These are phyloP conservation scores for Coemansia sp. DNA, from an alignment of 192 early-diverging fungal genomes.

Conservation along the genomic window DNA sequence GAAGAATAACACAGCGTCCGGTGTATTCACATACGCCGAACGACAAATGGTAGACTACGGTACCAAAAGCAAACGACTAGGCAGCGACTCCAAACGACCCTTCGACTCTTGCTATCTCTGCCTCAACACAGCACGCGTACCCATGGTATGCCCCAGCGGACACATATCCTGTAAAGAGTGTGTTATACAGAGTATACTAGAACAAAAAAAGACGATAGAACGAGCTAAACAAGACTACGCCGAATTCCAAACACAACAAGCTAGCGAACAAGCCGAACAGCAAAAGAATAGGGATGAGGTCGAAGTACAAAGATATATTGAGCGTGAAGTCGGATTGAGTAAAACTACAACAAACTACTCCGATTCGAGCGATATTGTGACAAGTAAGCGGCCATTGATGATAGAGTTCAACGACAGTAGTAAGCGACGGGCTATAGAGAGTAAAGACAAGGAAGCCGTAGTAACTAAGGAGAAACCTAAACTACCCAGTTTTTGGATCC, in stretches of 20 bases:
- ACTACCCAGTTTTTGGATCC: constrained; percentile 36
- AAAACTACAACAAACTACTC: background rate
- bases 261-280: constrained; percentile 13
- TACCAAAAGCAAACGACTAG: constrained; percentile 79
- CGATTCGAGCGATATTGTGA: background rate
- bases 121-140: constrained; percentile 50
- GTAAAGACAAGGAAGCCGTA: background rate
- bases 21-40: constrained; percentile 93
- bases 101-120: constrained; percentile 92
- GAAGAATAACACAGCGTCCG: constrained; percentile 90
- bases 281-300: background rate
- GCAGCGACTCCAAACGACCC: constrained; percentile 78
- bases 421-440: background rate
- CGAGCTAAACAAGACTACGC: constrained; percentile 54
- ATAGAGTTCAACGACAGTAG: background rate
- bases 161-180: constrained; percentile 94
- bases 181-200: constrained; percentile 78
- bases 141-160: constrained; percentile 41
- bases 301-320: constrained; percentile 15
- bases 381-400: background rate
- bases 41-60: constrained; percentile 87
- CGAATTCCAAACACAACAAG: constrained; percentile 47
- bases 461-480: too few relatives aligned
- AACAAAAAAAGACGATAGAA: constrained; percentile 80
- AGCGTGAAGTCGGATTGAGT: constrained; percentile 27